Conservation (phyloP, 139 green algal genomes). For the Chlorella vulgaris region DNA sequence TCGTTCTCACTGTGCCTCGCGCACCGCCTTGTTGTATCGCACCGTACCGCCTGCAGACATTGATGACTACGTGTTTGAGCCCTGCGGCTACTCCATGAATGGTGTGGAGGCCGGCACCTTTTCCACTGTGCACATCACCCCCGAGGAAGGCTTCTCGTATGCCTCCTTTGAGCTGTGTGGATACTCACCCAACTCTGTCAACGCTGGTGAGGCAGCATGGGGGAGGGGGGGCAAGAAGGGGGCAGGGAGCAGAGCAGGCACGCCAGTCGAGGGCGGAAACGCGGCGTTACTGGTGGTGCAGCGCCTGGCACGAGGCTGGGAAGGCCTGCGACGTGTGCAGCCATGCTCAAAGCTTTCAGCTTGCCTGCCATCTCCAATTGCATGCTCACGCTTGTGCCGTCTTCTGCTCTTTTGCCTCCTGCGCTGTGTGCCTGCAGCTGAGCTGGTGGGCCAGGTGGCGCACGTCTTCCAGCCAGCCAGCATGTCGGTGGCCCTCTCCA, state of each 20-base stretch:
- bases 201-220: neutral
- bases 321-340: too few species aligned
- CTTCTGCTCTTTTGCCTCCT: too few species aligned
- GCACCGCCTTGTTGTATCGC: neutral
- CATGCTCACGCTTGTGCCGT: too few species aligned
- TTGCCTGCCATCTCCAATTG: neutral
- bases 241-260: too few species aligned
- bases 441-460: conserved; percentile 48
- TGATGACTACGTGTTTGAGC: conserved; percentile 99
- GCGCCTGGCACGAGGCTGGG: too few species aligned
- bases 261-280: too few species aligned
- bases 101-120: conserved; percentile 60
- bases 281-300: too few species aligned
- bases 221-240: too few species aligned
- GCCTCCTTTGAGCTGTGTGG: conserved; percentile 90
- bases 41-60: conserved; percentile 58
- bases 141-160: conserved; percentile 92
- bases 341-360: too few species aligned
- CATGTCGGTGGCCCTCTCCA: conserved; percentile 62
- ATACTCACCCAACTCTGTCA: conserved; percentile 49
- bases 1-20: neutral
- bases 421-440: conserved; percentile 9
- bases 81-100: conserved; percentile 99
- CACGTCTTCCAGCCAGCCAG: conserved; percentile 63
- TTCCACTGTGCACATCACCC: conserved; percentile 98